Evolutionary conservation across 1,139 yeast genomes (phyloP), one percentile per base, ranked within the genome.

Genomic region (Suhomyces coccinellae): DNA sequence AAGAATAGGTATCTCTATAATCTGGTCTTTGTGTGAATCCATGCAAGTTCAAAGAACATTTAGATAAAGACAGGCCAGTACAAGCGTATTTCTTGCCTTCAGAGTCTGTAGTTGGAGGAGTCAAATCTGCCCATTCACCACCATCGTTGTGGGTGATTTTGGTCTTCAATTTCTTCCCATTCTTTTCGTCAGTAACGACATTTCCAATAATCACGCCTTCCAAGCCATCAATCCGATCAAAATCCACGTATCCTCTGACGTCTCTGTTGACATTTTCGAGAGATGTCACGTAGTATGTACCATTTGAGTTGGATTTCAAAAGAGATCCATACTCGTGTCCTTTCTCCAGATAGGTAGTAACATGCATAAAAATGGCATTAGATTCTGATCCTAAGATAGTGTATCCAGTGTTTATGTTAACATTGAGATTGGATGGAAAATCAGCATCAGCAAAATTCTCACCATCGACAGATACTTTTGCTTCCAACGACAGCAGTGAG

Each of bases 261-360:
- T 89, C 80, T 57, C 99, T 75, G 62, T 91, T 93, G 8, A 90
- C 97, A 47, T 77, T 63, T n/a, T 78, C 79, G 52, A 87, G 73
- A 1, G 93, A 71, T 27, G 83, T 69, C 3, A 87, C 93, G 61
- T 87, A 91, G n/a, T 87, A 81, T 0, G 98, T 90, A 50, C 99
- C 99, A 57, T 91, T 89, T n/a, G 88, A 87, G 61, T 93, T 91
- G 0, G 97, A 88, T 59, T 93, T 93, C 56, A 93, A 72, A n/a
- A 95, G 71, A 0, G 89, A 73, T 8, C 99, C 99, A 65, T 65
- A 84, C 56, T 89, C 95, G 10, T 67, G 62, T 9, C 77, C 81
- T 0, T 59, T 48, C 7, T 71, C 73, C 22, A 69, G 63, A 52
- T 73, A 74, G 0, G 90, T 83, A 0, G 97, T 87, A 7, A 90